Conservation (phyloP, 2,329 filamentous ascomycete species). For the Neocucurbitaria cava region DNA sequence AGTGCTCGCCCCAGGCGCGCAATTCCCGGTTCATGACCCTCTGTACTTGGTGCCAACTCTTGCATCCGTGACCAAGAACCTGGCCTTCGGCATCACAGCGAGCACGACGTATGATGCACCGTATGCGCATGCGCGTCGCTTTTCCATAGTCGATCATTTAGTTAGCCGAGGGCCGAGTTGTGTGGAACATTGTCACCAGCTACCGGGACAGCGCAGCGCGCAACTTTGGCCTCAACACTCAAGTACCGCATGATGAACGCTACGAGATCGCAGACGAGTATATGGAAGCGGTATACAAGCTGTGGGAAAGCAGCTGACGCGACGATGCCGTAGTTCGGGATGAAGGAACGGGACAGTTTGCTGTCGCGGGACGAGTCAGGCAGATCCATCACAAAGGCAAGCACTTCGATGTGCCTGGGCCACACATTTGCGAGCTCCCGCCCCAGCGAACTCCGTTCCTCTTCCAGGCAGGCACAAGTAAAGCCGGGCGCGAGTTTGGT, state of each 20-base stretch:
- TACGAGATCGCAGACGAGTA: conserved; percentile 73
- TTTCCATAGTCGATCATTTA: conserved; percentile 70
- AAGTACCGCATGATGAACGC: conserved; percentile 68
- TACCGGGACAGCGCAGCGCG: conserved; percentile 69
- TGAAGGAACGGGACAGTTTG: conserved; percentile 63
- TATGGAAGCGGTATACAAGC: conserved; percentile 70
- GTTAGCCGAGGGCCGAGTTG: conserved; percentile 63
- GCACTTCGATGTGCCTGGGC: conserved; percentile 69
- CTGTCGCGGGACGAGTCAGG: conserved; percentile 62
- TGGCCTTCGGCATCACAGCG: conserved; percentile 69
- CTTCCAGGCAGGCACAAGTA: conserved; percentile 71
- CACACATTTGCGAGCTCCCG: conserved; percentile 69
- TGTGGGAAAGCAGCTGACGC: conserved; percentile 69
- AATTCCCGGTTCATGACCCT: conserved; percentile 72
- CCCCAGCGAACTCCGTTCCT: conserved; percentile 72
- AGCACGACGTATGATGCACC: conserved; percentile 71
- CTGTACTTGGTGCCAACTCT: conserved; percentile 67
- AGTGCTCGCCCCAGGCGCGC: conserved; percentile 65
- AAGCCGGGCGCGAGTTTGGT: conserved; percentile 68
- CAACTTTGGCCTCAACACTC: conserved; percentile 62
- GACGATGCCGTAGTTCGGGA: conserved; percentile 67
- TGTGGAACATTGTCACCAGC: conserved; percentile 65
- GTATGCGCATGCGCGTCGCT: conserved; percentile 66
- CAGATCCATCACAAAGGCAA: conserved; percentile 70
- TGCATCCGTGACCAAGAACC: conserved; percentile 68